Evolutionary conservation across 306 rosid genomes (phyloP).

Genomic region (Calophaca sinica): DNA sequence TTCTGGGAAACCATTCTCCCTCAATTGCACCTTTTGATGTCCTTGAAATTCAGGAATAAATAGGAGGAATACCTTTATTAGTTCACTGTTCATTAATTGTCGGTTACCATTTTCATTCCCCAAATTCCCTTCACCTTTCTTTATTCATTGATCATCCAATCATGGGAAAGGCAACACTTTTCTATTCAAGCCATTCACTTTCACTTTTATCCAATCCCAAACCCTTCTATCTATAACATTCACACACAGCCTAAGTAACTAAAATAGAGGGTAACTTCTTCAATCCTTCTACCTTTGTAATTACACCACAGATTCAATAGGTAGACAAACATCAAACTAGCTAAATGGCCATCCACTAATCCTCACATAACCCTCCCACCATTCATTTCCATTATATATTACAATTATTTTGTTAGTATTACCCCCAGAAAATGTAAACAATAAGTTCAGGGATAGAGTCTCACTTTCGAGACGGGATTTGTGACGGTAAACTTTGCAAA

Average conservation of each 20-base stretch:
- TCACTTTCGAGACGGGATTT: conserved; percentile 81
- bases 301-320: neutral
- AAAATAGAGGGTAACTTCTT: conserved; percentile 1
- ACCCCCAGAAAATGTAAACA: neutral
- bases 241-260: neutral
- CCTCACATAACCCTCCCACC: no score
- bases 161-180: no score
- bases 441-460: conserved; percentile 43
- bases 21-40: neutral
- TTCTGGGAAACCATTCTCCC: neutral
- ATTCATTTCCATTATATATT: conserved; percentile 14
- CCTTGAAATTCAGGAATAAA: neutral
- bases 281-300: neutral
- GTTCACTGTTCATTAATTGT: neutral
- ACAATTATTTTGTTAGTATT: conserved; percentile 2
- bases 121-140: no score
- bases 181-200: conserved; percentile 13
- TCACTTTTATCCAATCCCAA: no score
- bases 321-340: neutral
- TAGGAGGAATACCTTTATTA: neutral
- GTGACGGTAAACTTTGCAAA: conserved; percentile 73
- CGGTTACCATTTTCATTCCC: neutral
- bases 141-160: no score
- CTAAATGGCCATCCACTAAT: neutral
- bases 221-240: neutral